phyloP scores from a whole-genome alignment of 441 rosid species.

The Gossypium schwendimanii region DNA sequence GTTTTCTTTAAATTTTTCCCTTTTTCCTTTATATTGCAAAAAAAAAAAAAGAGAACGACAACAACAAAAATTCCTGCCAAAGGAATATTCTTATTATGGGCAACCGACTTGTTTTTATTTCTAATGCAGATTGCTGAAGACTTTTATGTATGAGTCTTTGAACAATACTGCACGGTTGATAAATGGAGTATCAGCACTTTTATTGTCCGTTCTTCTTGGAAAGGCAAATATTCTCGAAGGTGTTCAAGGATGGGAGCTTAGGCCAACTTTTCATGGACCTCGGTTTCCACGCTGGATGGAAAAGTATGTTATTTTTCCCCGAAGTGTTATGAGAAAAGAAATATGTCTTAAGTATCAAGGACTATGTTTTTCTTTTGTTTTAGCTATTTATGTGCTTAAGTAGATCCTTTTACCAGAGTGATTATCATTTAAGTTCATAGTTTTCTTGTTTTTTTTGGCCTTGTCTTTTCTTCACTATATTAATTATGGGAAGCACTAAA shows the following conservation, averaged over 20 bases:
- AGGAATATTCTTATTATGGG: background rate
- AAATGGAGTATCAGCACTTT: conserved; percentile 75
- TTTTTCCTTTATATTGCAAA: background rate
- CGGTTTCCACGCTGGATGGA: conserved; percentile 93
- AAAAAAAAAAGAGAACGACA: background rate
- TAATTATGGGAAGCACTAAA: background rate
- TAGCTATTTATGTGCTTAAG: background rate
- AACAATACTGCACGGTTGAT: conserved; percentile 68
- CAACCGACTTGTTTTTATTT: conserved; percentile 18
- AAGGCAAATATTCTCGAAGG: conserved; percentile 77
- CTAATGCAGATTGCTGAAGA: conserved; percentile 83
- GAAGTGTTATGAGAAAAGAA: background rate
- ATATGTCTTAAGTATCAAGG: background rate
- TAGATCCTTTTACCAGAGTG: background rate
- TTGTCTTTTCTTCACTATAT: background rate
- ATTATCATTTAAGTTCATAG: background rate
- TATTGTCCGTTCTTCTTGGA: conserved; percentile 70
- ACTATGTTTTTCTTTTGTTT: background rate
- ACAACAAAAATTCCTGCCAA: background rate
- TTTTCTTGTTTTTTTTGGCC: background rate
- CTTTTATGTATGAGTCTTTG: conserved; percentile 72
- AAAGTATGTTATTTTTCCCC: conserved; percentile 34
- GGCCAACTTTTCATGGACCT: conserved; percentile 86
- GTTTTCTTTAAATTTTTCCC: background rate
- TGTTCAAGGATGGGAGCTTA: conserved; percentile 92